These are phyloP conservation scores for Orbilia brochopaga DNA, from an alignment of 2,329 filamentous ascomycete genomes.

Conservation along the genomic window DNA sequence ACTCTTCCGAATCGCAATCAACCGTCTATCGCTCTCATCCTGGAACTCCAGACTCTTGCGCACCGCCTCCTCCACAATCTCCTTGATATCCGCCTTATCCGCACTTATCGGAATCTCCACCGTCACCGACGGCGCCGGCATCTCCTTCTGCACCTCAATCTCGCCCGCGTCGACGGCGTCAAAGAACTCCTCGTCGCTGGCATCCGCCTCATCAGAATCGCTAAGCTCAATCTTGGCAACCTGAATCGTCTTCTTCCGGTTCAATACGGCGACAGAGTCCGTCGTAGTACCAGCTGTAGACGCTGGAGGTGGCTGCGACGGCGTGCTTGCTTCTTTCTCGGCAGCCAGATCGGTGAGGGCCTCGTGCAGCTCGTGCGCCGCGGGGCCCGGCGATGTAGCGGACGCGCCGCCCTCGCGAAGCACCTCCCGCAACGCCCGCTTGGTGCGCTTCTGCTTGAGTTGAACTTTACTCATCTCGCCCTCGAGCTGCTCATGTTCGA, in stretches of 20 bases:
- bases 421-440: constrained; percentile 44
- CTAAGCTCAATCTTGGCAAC: constrained; percentile 45
- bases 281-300: constrained; percentile 39
- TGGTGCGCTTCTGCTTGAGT: constrained; percentile 40
- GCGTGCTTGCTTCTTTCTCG: constrained; percentile 52
- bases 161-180: constrained; percentile 94
- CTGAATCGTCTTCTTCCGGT: constrained; percentile 64
- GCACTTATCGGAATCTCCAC: constrained; percentile 52
- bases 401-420: constrained; percentile 38
- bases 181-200: constrained; percentile 92
- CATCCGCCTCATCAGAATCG: constrained; percentile 71
- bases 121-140: constrained; percentile 62
- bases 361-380: constrained; percentile 57
- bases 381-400: constrained; percentile 49
- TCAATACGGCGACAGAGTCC: constrained; percentile 33
- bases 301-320: constrained; percentile 33
- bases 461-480: constrained; percentile 66
- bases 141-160: constrained; percentile 75
- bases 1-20: constrained; percentile 73
- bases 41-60: constrained; percentile 54
- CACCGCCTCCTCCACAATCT: constrained; percentile 46
- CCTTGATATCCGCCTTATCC: constrained; percentile 60
- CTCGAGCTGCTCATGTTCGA: constrained; percentile 90
- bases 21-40: constrained; percentile 62
- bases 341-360: constrained; percentile 56